Evolutionary conservation across 2,329 filamentous ascomycete species (phyloP).

Genomic region (Colletotrichum trifolii): DNA sequence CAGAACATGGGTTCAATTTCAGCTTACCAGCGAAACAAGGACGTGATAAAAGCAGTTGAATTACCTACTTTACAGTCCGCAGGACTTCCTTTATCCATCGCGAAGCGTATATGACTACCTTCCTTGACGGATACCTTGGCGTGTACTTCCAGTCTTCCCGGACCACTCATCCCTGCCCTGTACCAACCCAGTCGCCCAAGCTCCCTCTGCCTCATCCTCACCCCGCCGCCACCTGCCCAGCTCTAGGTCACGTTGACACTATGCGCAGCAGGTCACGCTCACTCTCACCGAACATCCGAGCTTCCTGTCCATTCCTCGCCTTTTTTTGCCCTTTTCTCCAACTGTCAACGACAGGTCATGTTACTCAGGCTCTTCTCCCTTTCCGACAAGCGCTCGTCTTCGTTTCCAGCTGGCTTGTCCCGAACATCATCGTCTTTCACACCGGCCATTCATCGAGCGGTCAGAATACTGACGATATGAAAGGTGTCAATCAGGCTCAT

Average conservation of each 20-base stretch:
- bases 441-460: too few relatives aligned
- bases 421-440: not conserved
- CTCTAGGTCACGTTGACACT: conserved; percentile 29
- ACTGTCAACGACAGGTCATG: too few relatives aligned
- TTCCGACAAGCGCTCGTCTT: too few relatives aligned
- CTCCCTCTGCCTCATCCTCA: conserved; percentile 3
- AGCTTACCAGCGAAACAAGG: too few relatives aligned
- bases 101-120: not conserved
- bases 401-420: not conserved
- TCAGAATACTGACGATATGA: too few relatives aligned
- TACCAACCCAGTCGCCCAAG: conserved; percentile 10
- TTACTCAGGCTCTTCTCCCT: too few relatives aligned
- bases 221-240: conserved; percentile 12
- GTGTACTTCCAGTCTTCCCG: not conserved
- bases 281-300: conserved; percentile 14
- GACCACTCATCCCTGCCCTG: conserved; percentile 21
- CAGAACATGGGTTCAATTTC: too few relatives aligned
- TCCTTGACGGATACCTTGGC: not conserved
- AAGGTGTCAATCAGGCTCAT: too few relatives aligned
- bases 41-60: too few relatives aligned
- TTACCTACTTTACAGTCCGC: too few relatives aligned
- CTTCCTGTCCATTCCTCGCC: not conserved
- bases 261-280: conserved; percentile 32
- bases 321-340: too few relatives aligned
- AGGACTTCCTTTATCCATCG: too few relatives aligned